Base-by-base conservation (phyloP, 805 yeast genomes). In the Wickerhamomyces alni region DNA sequence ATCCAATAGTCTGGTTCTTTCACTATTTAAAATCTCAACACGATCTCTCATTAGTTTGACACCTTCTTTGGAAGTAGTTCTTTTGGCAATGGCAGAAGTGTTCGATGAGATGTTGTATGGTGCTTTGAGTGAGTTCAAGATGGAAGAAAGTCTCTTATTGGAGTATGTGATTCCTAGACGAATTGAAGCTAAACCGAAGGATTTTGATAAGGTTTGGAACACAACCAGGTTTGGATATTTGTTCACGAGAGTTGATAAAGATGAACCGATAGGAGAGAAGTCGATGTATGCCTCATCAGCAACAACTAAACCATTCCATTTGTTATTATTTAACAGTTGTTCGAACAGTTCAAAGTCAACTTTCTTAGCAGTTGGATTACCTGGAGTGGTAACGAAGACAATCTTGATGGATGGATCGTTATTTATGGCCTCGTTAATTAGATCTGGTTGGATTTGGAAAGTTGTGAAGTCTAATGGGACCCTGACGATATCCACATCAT, bases 221-320 rank as follows among this genome's bases (percentile, higher is more conserved):
- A 87, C 96, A 15, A 85, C 88, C 38, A 93, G 65, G 54, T 88
- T 86, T 21, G 89, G 89, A 61, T 81, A 78, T 52, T 81, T 72
- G 59, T 80, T 87, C 2, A 88, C 98, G 45, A 84, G 66, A 1
- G 94, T 83, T 9, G 88, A 72, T 49, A 80, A 58, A 0, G 96
- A 86, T 8, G 83, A 72, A 11, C 84, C 86, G 16, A 63, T 50
- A 17, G 79, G 70, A 4, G 87, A 58, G 59, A 93, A 93, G 58
- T 93, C 99, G 38, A 93, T 75, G 58, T 93, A 93, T 0, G 99
- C 99, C 62, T 93, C 99, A 62, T 93, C 99, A 2, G 87, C 80
- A 15, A 91, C 82, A 8, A 93, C 75, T 21, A 89, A 62, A 5
- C 94, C 95, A 49, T 80, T 78, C 81, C 87, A 80, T 39, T 63